These are phyloP conservation scores for Vararia minispora DNA, from an alignment of 768 basidiomycete species.

Conservation along the genomic window DNA sequence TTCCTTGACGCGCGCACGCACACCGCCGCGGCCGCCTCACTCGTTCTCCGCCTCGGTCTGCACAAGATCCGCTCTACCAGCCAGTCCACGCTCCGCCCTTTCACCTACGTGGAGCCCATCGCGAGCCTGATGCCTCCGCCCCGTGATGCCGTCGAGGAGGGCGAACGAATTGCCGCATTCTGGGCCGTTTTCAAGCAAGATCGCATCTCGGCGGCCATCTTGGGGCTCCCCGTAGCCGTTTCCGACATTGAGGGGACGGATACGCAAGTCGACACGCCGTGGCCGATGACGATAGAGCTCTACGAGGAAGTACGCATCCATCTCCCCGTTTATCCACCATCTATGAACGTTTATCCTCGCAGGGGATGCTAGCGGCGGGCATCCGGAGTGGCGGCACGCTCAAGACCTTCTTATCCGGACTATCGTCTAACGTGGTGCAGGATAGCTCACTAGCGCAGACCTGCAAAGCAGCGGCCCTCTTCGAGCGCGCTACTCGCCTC, in stretches of 20 bases:
- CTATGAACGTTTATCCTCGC: no score
- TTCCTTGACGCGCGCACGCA: conserved; percentile 22
- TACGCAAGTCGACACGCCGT: conserved; percentile 28
- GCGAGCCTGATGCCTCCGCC: conserved; percentile 25
- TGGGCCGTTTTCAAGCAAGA: conserved; percentile 53
- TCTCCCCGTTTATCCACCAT: no score
- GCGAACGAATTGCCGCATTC: conserved; percentile 55
- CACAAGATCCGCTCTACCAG: conserved; percentile 17
- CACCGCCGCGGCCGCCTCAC: conserved; percentile 19
- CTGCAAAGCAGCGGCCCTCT: conserved; percentile 46
- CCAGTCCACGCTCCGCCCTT: no score
- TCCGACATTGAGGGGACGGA: conserved; percentile 38
- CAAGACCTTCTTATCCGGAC: conserved; percentile 35
- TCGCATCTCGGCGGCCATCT: conserved; percentile 41
- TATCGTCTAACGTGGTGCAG: no score
- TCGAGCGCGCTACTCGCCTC: conserved; percentile 48
- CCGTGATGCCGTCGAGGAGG: conserved; percentile 40
- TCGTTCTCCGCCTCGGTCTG: conserved; percentile 19
- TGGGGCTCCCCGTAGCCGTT: conserved; percentile 43
- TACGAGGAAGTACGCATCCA: conserved; percentile 22
- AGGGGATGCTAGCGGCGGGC: no score
- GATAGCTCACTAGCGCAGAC: conserved; percentile 30
- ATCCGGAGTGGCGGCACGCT: conserved; percentile 38
- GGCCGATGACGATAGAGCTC: conserved; percentile 24
- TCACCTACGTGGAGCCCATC: no score